Percentiles rank a stretch among this genome's conserved stretches.
These are phyloP conservation scores for Paxillus rubicundulus DNA, from an alignment of 768 basidiomycete species.

Conservation along the genomic window DNA sequence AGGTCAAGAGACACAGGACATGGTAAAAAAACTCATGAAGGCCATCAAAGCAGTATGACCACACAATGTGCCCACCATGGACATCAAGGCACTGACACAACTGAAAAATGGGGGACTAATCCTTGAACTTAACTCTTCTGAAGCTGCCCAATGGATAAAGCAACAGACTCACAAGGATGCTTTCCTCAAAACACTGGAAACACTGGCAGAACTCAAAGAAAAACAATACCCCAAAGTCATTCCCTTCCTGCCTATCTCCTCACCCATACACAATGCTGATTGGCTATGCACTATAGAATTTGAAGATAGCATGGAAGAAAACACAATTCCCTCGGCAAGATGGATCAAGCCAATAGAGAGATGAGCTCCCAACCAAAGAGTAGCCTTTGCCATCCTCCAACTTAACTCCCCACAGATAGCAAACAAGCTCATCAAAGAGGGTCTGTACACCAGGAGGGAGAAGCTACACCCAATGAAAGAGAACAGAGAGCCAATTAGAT, in stretches of 20 bases:
- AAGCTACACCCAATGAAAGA: conserved; percentile 4
- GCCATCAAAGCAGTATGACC: neutral
- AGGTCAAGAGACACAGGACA: too few relatives aligned
- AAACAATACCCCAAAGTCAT: neutral
- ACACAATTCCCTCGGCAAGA: neutral
- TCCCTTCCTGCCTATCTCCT: neutral
- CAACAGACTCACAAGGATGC: neutral
- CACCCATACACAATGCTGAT: neutral
- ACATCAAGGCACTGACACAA: neutral
- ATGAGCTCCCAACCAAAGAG: neutral
- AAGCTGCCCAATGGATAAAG: rapidly evolving
- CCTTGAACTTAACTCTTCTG: neutral
- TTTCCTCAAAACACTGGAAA: neutral
- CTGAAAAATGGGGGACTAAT: neutral
- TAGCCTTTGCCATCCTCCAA: neutral
- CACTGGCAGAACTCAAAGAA: neutral
- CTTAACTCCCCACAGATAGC: neutral
- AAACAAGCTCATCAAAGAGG: neutral
- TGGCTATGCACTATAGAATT: neutral
- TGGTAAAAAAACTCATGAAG: too few relatives aligned
- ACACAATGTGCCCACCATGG: neutral
- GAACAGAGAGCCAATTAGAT: neutral
- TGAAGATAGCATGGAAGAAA: neutral
- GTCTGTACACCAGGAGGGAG: neutral
- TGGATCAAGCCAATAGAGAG: neutral